A percentile compares a stretch with the other conserved stretches of the same genome.
Conservation (phyloP, 78 protist species). For the Dictyostelium brefeldianum region DNA sequence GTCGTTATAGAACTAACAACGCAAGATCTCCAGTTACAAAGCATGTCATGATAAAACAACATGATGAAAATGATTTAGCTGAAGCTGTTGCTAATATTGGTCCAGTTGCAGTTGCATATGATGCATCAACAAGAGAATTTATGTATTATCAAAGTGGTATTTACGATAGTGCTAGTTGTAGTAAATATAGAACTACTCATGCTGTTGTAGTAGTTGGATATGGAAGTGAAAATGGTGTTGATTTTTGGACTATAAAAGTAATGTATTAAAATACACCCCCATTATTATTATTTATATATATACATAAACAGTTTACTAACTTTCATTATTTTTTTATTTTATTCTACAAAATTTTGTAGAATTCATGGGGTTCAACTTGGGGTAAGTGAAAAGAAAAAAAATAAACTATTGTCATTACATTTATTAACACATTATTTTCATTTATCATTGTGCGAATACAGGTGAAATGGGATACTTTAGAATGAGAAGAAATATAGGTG, state of each 20-base stretch:
- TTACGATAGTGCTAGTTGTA: slow-evolving; percentile 3
- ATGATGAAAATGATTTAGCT: slow-evolving; percentile 6
- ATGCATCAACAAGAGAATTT: not conserved
- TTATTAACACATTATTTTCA: too few species aligned
- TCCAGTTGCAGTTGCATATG: slow-evolving; percentile 4
- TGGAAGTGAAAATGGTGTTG: slow-evolving; percentile 16
- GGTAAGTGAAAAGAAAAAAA: too few species aligned
- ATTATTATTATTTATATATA: too few species aligned
- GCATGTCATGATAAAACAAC: not conserved
- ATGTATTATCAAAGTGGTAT: not conserved
- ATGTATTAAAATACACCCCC: too few species aligned
- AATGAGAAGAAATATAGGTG: slow-evolving; percentile 24
- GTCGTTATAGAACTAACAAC: not conserved
- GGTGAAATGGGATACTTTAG: slow-evolving; percentile 21
- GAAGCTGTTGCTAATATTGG: not conserved
- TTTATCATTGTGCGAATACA: too few species aligned
- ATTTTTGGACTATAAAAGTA: slow-evolving; percentile 14
- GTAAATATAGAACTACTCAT: slow-evolving; percentile 7
- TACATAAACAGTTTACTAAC: not conserved
- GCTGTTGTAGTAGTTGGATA: not conserved
- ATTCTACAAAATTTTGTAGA: too few species aligned
- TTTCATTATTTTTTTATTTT: not conserved
- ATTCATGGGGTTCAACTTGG: too few species aligned
- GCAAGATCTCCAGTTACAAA: not conserved
- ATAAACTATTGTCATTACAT: too few species aligned